These are phyloP conservation scores for Novymonas esmeraldas DNA, from an alignment of 208 protist species.

Conservation along the genomic window DNA sequence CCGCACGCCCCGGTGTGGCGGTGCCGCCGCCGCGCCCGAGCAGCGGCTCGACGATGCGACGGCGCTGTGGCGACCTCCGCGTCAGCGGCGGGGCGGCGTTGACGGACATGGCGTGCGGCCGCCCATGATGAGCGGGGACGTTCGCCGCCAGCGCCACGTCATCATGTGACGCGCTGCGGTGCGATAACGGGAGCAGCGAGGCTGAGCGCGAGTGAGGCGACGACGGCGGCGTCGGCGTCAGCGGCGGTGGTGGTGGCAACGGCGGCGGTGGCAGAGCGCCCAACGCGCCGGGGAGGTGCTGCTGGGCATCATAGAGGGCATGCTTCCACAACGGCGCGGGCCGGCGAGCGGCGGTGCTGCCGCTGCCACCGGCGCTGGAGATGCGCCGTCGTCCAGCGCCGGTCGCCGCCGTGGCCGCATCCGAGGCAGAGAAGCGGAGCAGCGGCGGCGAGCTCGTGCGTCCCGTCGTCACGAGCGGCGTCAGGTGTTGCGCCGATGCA, in stretches of 20 bases:
- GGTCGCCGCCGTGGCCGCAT: no score
- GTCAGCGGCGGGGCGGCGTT: neutral
- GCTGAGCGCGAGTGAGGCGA: neutral
- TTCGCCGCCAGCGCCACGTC: neutral
- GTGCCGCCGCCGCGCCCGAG: neutral
- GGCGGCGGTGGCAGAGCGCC: neutral
- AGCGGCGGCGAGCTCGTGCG: no score
- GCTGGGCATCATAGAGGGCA: no score
- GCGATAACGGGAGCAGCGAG: neutral
- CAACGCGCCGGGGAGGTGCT: no score
- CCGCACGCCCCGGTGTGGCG: neutral
- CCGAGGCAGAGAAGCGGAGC: no score
- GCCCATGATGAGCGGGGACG: neutral
- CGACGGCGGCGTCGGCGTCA: neutral
- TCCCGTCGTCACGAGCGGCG: no score
- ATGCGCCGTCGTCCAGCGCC: no score
- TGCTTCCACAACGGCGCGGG: no score
- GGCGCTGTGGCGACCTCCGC: neutral
- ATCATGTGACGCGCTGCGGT: neutral
- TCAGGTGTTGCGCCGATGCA: no score
- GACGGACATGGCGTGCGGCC: neutral
- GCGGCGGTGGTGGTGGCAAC: neutral
- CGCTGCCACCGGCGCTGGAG: no score
- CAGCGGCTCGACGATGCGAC: neutral
- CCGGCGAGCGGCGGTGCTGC: no score